Evolutionary conservation across 805 yeast species (phyloP).

Genomic region (Saccharomycopsis malanga): DNA sequence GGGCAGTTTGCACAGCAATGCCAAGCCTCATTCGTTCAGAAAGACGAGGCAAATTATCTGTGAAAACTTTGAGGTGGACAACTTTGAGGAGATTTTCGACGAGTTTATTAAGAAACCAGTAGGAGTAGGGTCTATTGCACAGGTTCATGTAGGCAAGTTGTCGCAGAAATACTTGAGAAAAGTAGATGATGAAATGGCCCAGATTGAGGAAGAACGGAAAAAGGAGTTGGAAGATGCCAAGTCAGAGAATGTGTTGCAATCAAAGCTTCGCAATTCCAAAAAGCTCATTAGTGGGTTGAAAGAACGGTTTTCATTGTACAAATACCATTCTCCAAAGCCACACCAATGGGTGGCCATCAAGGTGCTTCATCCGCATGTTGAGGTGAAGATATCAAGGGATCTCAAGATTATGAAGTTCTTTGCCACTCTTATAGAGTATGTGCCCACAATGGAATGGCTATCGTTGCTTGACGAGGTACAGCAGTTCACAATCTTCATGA

Average conservation of each 20-base stretch:
- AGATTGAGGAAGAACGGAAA: constrained; percentile 23
- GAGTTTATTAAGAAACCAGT: constrained; percentile 69
- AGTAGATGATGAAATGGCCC: constrained; percentile 25
- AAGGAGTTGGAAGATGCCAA: constrained; percentile 21
- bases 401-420: constrained; percentile 75
- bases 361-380: constrained; percentile 86
- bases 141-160: constrained; percentile 75
- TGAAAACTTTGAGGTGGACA: constrained; percentile 41
- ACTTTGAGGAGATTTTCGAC: constrained; percentile 70
- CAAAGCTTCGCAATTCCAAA: constrained; percentile 29
- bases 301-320: constrained; percentile 21
- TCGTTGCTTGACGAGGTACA: constrained; percentile 91
- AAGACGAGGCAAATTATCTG: constrained; percentile 54
- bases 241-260: constrained; percentile 11
- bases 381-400: constrained; percentile 66
- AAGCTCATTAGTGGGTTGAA: constrained; percentile 27
- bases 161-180: constrained; percentile 38
- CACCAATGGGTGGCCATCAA: constrained; percentile 76
- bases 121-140: constrained; percentile 99
- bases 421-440: constrained; percentile 57
- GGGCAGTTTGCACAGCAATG: constrained; percentile 74
- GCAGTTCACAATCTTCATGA: constrained; percentile 81
- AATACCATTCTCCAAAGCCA: constrained; percentile 28
- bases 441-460: constrained; percentile 98
- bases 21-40: constrained; percentile 59